Evolutionary conservation across 163 green algal species (phyloP).

Genomic region (Scenedesmus sp.): DNA sequence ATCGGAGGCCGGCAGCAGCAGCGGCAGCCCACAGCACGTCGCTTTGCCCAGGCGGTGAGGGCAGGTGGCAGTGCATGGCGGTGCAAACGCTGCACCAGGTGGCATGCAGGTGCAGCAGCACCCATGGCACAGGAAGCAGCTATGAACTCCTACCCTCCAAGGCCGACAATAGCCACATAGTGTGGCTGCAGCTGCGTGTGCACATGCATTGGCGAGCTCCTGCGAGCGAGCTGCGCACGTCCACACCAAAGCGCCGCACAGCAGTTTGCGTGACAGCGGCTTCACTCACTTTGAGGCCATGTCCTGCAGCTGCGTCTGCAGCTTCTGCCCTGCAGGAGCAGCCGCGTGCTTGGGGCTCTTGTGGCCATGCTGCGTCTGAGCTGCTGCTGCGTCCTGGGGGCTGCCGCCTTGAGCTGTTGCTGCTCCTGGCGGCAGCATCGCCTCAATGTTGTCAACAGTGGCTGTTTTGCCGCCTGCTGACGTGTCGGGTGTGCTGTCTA

Average conservation of each 20-base stretch:
- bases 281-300: slow-evolving; percentile 22
- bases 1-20: neutral
- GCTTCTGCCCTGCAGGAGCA: slow-evolving; percentile 11
- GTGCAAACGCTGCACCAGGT: too few species aligned
- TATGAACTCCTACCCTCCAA: too few species aligned
- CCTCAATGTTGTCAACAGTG: neutral
- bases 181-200: too few species aligned
- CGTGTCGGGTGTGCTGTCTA: neutral
- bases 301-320: neutral
- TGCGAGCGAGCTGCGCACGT: neutral
- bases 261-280: neutral
- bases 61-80: too few species aligned
- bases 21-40: neutral
- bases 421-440: neutral
- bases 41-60: too few species aligned
- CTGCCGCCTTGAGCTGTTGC: neutral
- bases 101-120: too few species aligned
- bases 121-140: too few species aligned
- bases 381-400: neutral
- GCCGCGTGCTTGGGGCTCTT: neutral
- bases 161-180: too few species aligned
- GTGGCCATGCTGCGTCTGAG: neutral
- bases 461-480: neutral
- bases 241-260: neutral
- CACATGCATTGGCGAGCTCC: too few species aligned